Evolutionary conservation across 495 filamentous ascomycete species (phyloP).

Genomic region (Aspergillus conjunctus): DNA sequence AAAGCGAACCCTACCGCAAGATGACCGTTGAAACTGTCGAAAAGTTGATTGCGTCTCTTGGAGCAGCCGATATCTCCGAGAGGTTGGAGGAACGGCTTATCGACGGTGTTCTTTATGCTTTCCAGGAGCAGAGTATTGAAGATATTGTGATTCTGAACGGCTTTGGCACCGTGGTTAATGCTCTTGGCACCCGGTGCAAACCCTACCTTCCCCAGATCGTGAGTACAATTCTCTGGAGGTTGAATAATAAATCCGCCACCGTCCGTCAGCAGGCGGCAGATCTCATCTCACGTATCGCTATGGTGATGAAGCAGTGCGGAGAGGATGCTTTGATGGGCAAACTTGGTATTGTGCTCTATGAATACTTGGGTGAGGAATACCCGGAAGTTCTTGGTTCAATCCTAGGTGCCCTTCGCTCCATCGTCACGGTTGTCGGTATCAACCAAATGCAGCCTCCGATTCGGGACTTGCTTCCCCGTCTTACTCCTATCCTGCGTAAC

Average conservation of each 20-base stretch:
- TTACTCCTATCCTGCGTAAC: conserved; percentile 96
- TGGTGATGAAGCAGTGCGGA: conserved; percentile 98
- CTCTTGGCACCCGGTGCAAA: conserved; percentile 90
- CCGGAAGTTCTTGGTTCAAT: conserved; percentile 98
- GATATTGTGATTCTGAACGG: conserved; percentile 96
- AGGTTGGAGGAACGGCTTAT: conserved; percentile 89
- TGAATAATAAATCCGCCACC: conserved; percentile 96
- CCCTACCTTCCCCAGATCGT: conserved; percentile 96
- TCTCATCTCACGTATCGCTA: conserved; percentile 91
- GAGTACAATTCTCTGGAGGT: conserved; percentile 91
- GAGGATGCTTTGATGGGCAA: conserved; percentile 96
- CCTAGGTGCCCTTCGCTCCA: conserved; percentile 88
- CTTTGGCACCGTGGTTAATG: conserved; percentile 98
- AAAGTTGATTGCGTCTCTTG: conserved; percentile 89
- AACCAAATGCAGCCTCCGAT: conserved; percentile 99
- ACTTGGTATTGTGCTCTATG: conserved; percentile 93
- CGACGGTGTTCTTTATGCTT: conserved; percentile 94
- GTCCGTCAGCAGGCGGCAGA: conserved; percentile 97
- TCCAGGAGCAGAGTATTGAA: conserved; percentile 98
- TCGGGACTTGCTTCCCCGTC: conserved; percentile 89
- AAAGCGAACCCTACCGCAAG: conserved; percentile 96
- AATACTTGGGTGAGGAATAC: conserved; percentile 98
- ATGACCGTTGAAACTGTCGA: conserved; percentile 99
- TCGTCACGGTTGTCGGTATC: conserved; percentile 98
- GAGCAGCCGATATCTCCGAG: conserved; percentile 91